Percentiles rank a stretch among this genome's conserved stretches.
These are phyloP conservation scores for Polychaeton citri DNA, from an alignment of 2,329 filamentous ascomycete species.

Conservation along the genomic window DNA sequence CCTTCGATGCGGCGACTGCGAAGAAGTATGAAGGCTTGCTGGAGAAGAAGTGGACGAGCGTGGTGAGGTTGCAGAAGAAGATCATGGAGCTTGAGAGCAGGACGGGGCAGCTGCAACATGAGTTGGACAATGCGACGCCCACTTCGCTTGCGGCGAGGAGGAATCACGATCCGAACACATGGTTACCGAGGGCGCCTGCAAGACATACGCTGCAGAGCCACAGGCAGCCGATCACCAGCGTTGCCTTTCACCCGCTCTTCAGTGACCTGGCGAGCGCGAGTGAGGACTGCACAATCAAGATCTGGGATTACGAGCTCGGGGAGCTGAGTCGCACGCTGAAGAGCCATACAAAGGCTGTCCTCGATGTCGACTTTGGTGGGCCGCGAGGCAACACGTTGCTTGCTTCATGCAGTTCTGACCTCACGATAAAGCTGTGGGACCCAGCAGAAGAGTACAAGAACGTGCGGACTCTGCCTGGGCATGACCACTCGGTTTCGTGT, in stretches of 20 bases:
- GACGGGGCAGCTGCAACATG: slow-evolving; percentile 59
- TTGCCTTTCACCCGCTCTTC: slow-evolving; percentile 87
- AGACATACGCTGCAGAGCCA: slow-evolving; percentile 76
- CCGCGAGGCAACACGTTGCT: slow-evolving; percentile 66
- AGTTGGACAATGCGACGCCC: slow-evolving; percentile 73
- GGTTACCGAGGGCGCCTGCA: slow-evolving; percentile 74
- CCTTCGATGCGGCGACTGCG: slow-evolving; percentile 64
- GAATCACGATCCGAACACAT: slow-evolving; percentile 72
- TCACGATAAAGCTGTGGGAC: slow-evolving; percentile 94
- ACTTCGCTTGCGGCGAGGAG: slow-evolving; percentile 57
- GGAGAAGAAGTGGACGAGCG: slow-evolving; percentile 98
- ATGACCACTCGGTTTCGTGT: slow-evolving; percentile 83
- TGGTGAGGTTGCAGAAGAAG: slow-evolving; percentile 92
- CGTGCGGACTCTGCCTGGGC: slow-evolving; percentile 76
- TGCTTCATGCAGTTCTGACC: slow-evolving; percentile 72
- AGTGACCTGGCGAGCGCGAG: slow-evolving; percentile 81
- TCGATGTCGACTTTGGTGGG: slow-evolving; percentile 83
- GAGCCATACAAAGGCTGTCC: slow-evolving; percentile 76
- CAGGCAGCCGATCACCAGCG: slow-evolving; percentile 65
- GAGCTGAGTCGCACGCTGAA: slow-evolving; percentile 85
- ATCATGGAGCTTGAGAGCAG: slow-evolving; percentile 86
- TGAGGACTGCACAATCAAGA: slow-evolving; percentile 87
- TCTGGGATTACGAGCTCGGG: slow-evolving; percentile 93
- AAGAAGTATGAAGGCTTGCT: slow-evolving; percentile 92
- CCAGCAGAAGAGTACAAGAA: slow-evolving; percentile 90